Base-by-base conservation (phyloP, 2,329 filamentous ascomycete species). In the Pseudogymnoascus sp. region DNA sequence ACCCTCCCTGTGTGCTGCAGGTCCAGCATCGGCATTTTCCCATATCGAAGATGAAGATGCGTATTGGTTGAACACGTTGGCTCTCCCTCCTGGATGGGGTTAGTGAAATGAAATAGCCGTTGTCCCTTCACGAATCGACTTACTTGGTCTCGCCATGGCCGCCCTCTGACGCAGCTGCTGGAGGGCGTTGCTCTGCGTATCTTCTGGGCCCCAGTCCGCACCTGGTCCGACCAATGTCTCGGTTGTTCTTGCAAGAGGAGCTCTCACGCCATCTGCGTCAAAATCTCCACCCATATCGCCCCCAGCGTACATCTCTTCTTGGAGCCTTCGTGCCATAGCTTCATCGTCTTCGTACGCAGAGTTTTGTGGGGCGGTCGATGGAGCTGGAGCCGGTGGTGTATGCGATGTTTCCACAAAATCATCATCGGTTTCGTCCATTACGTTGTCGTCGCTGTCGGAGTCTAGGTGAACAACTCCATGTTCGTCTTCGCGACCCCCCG, bases 221-320 rank as follows among this genome's bases (percentile, higher is more conserved):
- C 79, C 79, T 11, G 79, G 83, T 1, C 90, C 90, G 8, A 97
- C 88, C 61, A 99, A 82, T 0, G 92, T 96, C 77, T 99, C 95
- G 11, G 91, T 96, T 28, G 90, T 96, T 69, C 91, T 85, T 52
- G 88, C 91, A 75, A 99, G 96, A 7, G 95, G 95, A 58, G 95
- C 95, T 71, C 95, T 83, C 62, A 99, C 88, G 52, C 81, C 88
- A 68, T 87, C 87, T 38, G 78, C 72, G 64, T 59, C 33, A 23
- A 74, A 74, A 6, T 74, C 77, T 31, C 73, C 77, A 21, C 73
- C 73, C 59, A 73, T 70, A 65, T 77, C 78, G 40, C 76, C 77
- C 49, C 77, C 83, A 61, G 83, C 82, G 70, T 97, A 97, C 72
- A 96, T 83, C 75, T 99, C 92, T 71, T 99, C 90, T 74, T 99